Base-by-base conservation (phyloP, 1,284 basidiomycete species). In the Salmacisia buchloeana region DNA sequence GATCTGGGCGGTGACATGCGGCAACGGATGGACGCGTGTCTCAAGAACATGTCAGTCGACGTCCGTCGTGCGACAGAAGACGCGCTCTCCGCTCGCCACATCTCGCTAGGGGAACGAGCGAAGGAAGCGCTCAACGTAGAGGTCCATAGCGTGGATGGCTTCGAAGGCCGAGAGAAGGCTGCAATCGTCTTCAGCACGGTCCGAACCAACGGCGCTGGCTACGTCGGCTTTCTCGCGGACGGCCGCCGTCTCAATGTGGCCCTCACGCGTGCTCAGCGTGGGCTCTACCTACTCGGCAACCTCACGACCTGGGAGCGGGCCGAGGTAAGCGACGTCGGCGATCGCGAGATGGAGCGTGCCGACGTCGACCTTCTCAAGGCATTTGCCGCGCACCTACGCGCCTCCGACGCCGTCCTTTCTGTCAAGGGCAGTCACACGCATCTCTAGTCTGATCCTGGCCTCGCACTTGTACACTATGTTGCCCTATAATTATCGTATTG, bases 201-300 rank as follows among this genome's bases (percentile, higher is more conserved):
- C 4, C 84, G 92, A 58, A 91, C 90, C 1, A 61, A 59, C 54
- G 59, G 57, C 76, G 5, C 89, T 89, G 18, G 84, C 85, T 70
- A 90, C 92, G 77, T 96, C 2, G 92, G 97, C 63, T 85, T 99
- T 10, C 83, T 98, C 13, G 91, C 89, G 71, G 96, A 97, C 78
- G 94, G 92, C 90, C 84, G 94, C 49, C 83, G 96, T 36, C 89
- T 97, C 83, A 98, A 98, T 76, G 96, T 99, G 35, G 91, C 92
- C 2, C 91, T 98, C 77, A 98, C 96, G 0, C 87, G 96, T 2
- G 94, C 94, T 0, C 87, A 89, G 61, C 86, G 86, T 39, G 97
- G 97, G 81, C 82, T 98, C 2, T 84, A 97, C 75, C 88, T 99
- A 63, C 85, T 98, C 72, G 96, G 94, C 33, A 90, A 85, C 64